phyloP scores from a whole-genome alignment of 306 rosid species.

The Vigna reflexopilosa region DNA sequence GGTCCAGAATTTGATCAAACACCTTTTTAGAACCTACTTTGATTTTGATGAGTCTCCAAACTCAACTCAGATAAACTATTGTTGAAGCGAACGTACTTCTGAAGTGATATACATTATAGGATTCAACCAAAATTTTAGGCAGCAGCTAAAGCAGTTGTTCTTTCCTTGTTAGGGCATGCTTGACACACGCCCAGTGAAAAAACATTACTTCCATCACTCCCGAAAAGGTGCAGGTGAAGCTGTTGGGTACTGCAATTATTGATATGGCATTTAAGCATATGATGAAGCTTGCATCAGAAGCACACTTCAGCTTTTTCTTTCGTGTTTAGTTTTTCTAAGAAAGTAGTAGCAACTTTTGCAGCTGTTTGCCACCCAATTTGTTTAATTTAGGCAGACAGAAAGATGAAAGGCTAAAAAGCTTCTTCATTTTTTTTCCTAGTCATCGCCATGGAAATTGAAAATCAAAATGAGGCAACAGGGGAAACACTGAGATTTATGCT shows the following conservation, averaged over 20 bases:
- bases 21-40: not conserved
- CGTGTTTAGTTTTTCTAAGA: constrained; percentile 10
- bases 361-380: constrained; percentile 30
- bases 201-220: not conserved
- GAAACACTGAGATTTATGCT: not conserved
- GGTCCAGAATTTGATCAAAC: not conserved
- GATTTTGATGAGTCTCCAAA: not conserved
- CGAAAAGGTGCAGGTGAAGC: constrained; percentile 2
- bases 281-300: constrained; percentile 20
- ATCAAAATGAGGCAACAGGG: not conserved
- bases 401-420: constrained; percentile 6
- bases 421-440: not conserved
- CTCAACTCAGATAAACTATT: not conserved
- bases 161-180: not conserved
- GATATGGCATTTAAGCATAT: constrained; percentile 5
- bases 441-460: not conserved
- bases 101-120: too few relatives aligned
- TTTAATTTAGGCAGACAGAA: constrained; percentile 1
- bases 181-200: not conserved
- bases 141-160: constrained; percentile 27
- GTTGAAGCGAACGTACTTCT: too few relatives aligned
- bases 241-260: constrained; percentile 16
- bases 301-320: constrained; percentile 1
- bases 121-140: not conserved
- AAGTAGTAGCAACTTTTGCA: not conserved